Conservation (phyloP, 1,284 basidiomycete species). For the Entoloma clypeatum region DNA sequence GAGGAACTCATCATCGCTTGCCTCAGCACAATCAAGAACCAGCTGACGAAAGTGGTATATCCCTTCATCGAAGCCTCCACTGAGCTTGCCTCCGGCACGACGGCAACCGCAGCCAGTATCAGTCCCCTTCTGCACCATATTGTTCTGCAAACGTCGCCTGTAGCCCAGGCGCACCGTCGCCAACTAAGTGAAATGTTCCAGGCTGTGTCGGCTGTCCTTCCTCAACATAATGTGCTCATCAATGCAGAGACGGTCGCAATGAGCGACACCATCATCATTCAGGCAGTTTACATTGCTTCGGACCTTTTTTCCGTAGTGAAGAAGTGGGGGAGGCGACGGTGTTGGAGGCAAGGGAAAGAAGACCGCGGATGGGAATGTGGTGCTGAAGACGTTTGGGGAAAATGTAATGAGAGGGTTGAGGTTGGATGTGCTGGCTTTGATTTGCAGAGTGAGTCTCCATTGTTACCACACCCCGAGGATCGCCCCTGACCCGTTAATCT, state of each 20-base stretch:
- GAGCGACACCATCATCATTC: slow-evolving; percentile 86
- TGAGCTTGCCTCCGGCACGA: slow-evolving; percentile 35
- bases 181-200: slow-evolving; percentile 66
- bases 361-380: slow-evolving; percentile 48
- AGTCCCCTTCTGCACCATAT: slow-evolving; percentile 55
- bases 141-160: slow-evolving; percentile 36
- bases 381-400: slow-evolving; percentile 60
- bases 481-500: not conserved
- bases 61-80: slow-evolving; percentile 80
- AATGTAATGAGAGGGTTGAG: slow-evolving; percentile 80
- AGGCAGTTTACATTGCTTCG: slow-evolving; percentile 87
- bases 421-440: slow-evolving; percentile 76
- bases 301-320: slow-evolving; percentile 90
- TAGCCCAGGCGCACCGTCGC: slow-evolving; percentile 44
- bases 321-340: no score
- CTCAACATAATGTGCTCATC: slow-evolving; percentile 65
- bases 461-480: slow-evolving; percentile 5
- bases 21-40: slow-evolving; percentile 73
- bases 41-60: slow-evolving; percentile 77
- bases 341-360: slow-evolving; percentile 36
- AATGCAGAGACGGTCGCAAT: slow-evolving; percentile 69
- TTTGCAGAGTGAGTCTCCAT: slow-evolving; percentile 66
- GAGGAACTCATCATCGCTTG: slow-evolving; percentile 87
- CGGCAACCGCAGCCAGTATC: slow-evolving; percentile 24
- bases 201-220: slow-evolving; percentile 60